phyloP scores from a whole-genome alignment of 1,284 basidiomycete genomes.

The Naganishia albida region DNA sequence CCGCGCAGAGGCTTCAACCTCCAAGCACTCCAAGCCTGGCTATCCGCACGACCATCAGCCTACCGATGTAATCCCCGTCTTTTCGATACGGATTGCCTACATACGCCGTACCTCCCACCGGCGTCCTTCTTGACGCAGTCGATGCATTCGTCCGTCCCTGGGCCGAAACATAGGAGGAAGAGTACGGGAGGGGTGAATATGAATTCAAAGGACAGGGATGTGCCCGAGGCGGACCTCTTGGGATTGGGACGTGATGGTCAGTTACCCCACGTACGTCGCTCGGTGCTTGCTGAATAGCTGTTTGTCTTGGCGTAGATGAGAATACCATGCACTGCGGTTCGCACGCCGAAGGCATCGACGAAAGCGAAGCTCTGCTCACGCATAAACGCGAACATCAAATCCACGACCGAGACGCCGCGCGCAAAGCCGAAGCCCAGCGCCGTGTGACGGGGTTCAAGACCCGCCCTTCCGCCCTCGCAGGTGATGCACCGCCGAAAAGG shows the following conservation, averaged over 20 bases:
- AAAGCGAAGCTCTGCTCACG: conserved; percentile 28
- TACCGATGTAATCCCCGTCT: conserved; percentile 80
- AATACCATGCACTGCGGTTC: conserved; percentile 24
- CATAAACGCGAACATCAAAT: conserved; percentile 30
- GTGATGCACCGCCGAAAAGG: conserved; percentile 49
- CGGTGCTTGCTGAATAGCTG: background rate
- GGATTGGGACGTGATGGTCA: conserved; percentile 40
- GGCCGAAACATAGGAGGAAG: conserved; percentile 18
- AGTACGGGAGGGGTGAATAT: conserved; percentile 22
- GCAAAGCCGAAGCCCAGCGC: conserved; percentile 33
- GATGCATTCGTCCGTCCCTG: conserved; percentile 34
- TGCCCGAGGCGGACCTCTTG: conserved; percentile 50
- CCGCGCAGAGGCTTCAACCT: conserved; percentile 76
- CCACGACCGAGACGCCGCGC: conserved; percentile 19
- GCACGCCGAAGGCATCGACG: conserved; percentile 32
- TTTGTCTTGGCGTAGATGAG: background rate
- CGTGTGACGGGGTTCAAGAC: conserved; percentile 49
- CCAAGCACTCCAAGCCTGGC: conserved; percentile 81
- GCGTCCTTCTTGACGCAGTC: conserved; percentile 17
- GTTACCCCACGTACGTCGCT: background rate
- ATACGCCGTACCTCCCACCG: conserved; percentile 53
- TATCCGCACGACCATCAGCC: conserved; percentile 73
- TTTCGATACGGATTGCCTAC: conserved; percentile 53
- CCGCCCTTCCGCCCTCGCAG: conserved; percentile 43
- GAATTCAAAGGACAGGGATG: conserved; percentile 11